Evolutionary conservation across 345 rosid species (phyloP), one percentile per base, ranked within the genome.

Genomic region (Aquilaria yunnanensis): DNA sequence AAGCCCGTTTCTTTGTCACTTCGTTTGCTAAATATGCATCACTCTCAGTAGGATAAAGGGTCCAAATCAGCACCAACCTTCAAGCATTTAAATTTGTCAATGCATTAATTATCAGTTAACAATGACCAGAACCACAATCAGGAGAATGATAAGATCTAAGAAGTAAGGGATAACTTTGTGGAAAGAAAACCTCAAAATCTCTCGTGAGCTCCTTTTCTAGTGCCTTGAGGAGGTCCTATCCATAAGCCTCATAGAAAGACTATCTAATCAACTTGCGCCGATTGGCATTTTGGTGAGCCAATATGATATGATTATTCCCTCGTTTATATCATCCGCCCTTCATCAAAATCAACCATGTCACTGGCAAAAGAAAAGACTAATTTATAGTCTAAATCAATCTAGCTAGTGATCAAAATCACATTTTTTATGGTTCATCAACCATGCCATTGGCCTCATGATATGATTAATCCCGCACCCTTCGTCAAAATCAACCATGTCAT

Each of bases 301-400:
- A 70, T 53, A 86, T 82, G 65, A 82, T 68, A 84, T 77, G 83
- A 86, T 86, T 80, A 82, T 65, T 16, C 71, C 84, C 78, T 80
- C 93, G 53, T 86, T 84, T 14, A 89, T 84, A 14, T 86, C 88
- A 89, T 89, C 23, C 23, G 84, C 68, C 93, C 90, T 84, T 75
- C 56, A 50, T 64, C 33, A n/a, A 33, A 6, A 62, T 32, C 13
- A 34, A 51, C 33, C 68, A 64, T 66, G 31, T 12, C n/a, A 49
- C 30, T 30, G 47, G 43, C 43, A 37, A 37, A 37, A 66, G 30
- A 23, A 34, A 37, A 37, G 43, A 37, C 43, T 8, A 34, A 3
- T 34, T 6, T 34, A 34, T 34, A 34, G 6, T 6, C 6, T 34
- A 6, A 6, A 34, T 34, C 41, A 34, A 34, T 34, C 3, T 6